Evolutionary conservation across 345 rosid genomes (phyloP), one percentile per base, ranked within the genome.

Genomic region (Durio zibethinus): DNA sequence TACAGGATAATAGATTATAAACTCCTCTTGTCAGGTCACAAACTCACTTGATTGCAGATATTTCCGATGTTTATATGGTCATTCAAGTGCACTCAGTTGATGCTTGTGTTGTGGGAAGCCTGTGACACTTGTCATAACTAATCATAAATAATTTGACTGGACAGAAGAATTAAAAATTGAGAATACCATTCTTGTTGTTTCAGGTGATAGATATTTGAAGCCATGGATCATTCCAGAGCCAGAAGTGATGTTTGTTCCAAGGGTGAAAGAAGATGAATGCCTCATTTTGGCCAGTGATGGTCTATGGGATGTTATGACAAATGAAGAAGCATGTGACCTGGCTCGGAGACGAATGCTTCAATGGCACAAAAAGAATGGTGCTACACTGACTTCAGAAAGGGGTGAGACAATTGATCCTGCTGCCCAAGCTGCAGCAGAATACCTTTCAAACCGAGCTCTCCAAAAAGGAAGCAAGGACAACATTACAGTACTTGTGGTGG

Each of bases 181-280:
- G 31, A 71, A 20, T 27, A 31, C 27, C 42, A 18, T 50, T 33
- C 16, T n/a, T 71, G 66, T 60, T 33, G 43, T 59, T 85, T 85
- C 87, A 94, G 99, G 99, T 74, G 98, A 96, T 82, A 87, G 95
- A 84, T 96, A 92, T 77, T 82, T 96, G 84, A 93, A 96, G 77
- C 99, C 99, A 8, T 93, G 97, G 89, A 94, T 96, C 63, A 96
- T 96, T 65, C 97, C 98, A 0, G 97, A 93, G 20, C 98, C 97
- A 16, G 98, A 96, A 88, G 98, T 96, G 66, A 83, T 78, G 85
- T 87, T 96, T 53, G 76, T 91, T 81, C 94, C 97, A 0, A 79
- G 99, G 79, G 89, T 89, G 27, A 93, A 88, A 87, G 99, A 93
- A 74, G 99, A 96, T 35, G 97, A 93, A 65, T 93, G 98, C 86